Evolutionary conservation across 2,329 filamentous ascomycete species (phyloP), one percentile per base, ranked within the genome.

Genomic region (Aureobasidium sp.): DNA sequence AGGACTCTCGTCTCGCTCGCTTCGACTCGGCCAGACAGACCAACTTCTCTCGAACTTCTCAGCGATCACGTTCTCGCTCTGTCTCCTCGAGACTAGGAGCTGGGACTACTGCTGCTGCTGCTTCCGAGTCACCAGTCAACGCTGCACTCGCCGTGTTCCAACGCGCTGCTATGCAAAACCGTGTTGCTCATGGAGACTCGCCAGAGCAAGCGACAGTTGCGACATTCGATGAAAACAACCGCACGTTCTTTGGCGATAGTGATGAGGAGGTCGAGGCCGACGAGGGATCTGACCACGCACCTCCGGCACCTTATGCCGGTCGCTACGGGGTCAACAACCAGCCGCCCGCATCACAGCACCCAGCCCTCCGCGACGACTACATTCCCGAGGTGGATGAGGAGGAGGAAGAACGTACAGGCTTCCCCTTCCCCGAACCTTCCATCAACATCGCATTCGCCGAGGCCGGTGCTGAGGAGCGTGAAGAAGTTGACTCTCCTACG

Each of bases 401-500:
- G 4, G 67, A 71, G 42, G 63, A 65, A 1, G 66, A 68, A 31
- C 53, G 53, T 17, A 57, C 27, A 23, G 53, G 40, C 15, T 57
- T 60, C 51, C 53, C 53, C 9, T 57, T 57, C 21, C 53, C 53
- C 1, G 53, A 57, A 21, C 53, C 38, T 19, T 42, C 40, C 13
- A 37, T 57, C 23, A 27, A 57, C 29, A n/a, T 57, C 64, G 37
- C 27, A 13, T 19, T 45, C 7, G 21, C 46, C 10, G 27, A 67
- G 59, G 64, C 65, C 31, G 59, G 68, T 23, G 38, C 62, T 2
- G 64, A 67, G 23, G 68, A 67, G 35, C 19, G 35, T 2, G 60
- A 62, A 7, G 73, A 71, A n/a, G 57, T 75, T 21, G 90, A 95
- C 67, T 95, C 91, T 0, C 91, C 92, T 0, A 95, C 90, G 0